phyloP scores from a whole-genome alignment of 2,329 filamentous ascomycete genomes.

The Colletotrichum sublineola region DNA sequence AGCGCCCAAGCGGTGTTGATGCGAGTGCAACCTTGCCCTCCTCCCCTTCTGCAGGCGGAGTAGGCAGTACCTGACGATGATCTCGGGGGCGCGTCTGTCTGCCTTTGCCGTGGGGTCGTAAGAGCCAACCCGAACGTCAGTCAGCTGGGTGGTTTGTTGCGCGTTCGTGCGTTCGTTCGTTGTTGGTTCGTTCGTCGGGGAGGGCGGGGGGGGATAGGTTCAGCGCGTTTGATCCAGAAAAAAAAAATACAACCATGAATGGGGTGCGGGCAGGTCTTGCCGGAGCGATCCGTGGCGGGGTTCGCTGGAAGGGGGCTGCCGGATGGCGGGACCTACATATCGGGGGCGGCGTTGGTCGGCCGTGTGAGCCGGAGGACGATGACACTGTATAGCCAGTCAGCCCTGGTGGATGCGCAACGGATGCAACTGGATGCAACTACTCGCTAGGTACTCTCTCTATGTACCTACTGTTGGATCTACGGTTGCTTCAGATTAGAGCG shows the following conservation, averaged over 20 bases:
- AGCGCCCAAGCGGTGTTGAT: not conserved
- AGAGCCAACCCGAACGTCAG: not conserved
- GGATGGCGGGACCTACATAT: not conserved
- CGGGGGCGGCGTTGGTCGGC: constrained; percentile 2
- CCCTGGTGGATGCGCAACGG: constrained; percentile 2
- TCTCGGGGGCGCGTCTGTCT: constrained; percentile 1
- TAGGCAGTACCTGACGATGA: not conserved
- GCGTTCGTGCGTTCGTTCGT: not conserved
- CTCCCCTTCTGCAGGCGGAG: not conserved
- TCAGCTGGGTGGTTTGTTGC: not conserved
- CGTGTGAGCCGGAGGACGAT: not conserved
- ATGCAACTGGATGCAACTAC: not conserved
- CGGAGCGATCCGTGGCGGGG: constrained; percentile 33
- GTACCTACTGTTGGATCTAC: not conserved
- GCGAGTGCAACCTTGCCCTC: not conserved
- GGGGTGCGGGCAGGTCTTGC: constrained; percentile 21
- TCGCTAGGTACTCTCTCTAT: not conserved
- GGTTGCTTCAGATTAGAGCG: not conserved
- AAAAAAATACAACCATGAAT: not conserved
- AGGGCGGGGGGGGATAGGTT: not conserved
- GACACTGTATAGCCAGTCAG: constrained; percentile 10
- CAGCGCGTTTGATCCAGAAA: not conserved
- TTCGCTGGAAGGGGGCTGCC: not conserved
- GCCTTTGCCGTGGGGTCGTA: not conserved
- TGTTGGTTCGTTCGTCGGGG: constrained; percentile 1